Evolutionary conservation across 768 basidiomycete species (phyloP), one percentile per base, ranked within the genome.

Genomic region (Tricholoma furcatifolium): DNA sequence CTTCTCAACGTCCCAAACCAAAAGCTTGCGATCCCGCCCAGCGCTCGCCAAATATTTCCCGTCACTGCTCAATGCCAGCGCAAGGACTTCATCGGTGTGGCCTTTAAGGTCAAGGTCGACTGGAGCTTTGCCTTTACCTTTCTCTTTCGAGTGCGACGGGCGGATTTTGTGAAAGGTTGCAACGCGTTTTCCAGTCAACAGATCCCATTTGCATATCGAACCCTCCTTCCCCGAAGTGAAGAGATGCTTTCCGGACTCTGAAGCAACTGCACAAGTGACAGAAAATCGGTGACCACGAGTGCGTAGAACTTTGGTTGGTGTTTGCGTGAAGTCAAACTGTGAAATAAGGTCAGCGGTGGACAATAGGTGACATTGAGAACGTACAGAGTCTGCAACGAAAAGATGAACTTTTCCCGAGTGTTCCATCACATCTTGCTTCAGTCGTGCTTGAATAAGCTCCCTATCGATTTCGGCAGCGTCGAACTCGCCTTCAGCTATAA

Each of bases 391-490:
- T 23, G 88, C 89, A 45, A 96, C 74, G 65, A 88, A 91, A 38
- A 88, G 68, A 69, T 94, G 89, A 7, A 93, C 75, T 69, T 89
- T 94, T 44, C 93, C 94, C 4, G 91, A 85, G 63, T 95, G 85
- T 58, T 94, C 88, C 43, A 93, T 69, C 5, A 96, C 93, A 72
- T 98, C 96, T 66, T 93, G 85, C 66, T 93, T 92, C 57, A 99
- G 75, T 50, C 97, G 77, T 17, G 93, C 80, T 40, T 90, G 90
- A 56, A 99, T 91, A 56, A 98, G 76, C 59, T 98, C 96, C 61
- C 83, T 82, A 75, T 99, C 97, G 23, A 98, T 85, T 60, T 98
- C 95, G 1, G 91, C 94, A 4, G 97, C 97, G 66, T 99, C 96
- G 57, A 85, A 94, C 56, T 93, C 93, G 31, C 89, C 91, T 21